A percentile compares a stretch with the other conserved stretches of the same genome.
These are phyloP conservation scores for Fusarium sp. DNA, from an alignment of 2,329 filamentous ascomycete genomes.

Conservation along the genomic window DNA sequence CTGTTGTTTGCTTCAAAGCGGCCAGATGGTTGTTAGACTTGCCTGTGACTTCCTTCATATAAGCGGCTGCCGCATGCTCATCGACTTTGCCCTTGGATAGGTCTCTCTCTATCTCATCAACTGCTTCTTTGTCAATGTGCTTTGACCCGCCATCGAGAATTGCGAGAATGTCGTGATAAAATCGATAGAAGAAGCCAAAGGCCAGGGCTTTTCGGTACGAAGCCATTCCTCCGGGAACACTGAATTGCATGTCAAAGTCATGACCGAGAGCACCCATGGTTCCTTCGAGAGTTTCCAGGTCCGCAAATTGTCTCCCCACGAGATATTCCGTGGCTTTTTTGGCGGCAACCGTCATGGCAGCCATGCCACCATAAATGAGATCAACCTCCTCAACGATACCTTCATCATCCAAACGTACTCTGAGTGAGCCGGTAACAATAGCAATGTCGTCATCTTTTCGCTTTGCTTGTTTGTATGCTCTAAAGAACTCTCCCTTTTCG, in stretches of 20 bases:
- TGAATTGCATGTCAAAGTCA: constrained; percentile 91
- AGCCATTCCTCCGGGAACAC: constrained; percentile 97
- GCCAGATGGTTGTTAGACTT: constrained; percentile 91
- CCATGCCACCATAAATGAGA: constrained; percentile 96
- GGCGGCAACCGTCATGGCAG: constrained; percentile 89
- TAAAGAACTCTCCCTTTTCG: constrained; percentile 85
- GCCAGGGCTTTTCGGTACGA: constrained; percentile 94
- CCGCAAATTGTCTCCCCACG: constrained; percentile 83
- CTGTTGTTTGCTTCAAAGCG: constrained; percentile 92
- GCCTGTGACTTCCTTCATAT: constrained; percentile 86
- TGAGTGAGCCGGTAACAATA: constrained; percentile 91
- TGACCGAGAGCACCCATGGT: constrained; percentile 90
- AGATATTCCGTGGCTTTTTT: constrained; percentile 84
- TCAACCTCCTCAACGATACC: constrained; percentile 82
- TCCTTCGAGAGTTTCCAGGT: constrained; percentile 88
- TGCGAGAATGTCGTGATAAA: constrained; percentile 90
- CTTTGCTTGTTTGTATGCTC: constrained; percentile 96
- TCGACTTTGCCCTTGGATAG: constrained; percentile 89
- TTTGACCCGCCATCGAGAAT: constrained; percentile 66
- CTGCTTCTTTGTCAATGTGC: constrained; percentile 78
- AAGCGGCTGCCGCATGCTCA: constrained; percentile 80
- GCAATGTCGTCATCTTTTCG: constrained; percentile 98
- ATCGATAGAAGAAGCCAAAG: constrained; percentile 95
- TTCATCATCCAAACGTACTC: constrained; percentile 78
- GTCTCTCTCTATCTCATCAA: constrained; percentile 87